phyloP scores from a whole-genome alignment of 805 yeast genomes.

The Ogataea ganodermae region DNA sequence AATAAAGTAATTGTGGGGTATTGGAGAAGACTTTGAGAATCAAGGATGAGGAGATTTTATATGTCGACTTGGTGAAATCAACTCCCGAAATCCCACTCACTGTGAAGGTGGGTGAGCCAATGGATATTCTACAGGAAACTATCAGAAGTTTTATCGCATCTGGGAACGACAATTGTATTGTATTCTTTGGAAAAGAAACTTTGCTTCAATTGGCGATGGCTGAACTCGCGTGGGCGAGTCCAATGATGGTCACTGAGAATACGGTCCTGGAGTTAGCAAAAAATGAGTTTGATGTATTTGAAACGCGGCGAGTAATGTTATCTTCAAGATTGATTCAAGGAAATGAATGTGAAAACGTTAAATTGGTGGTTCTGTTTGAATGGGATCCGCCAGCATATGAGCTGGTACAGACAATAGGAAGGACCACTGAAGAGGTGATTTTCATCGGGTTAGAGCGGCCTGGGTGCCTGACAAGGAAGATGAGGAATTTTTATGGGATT shows the following conservation, averaged over 20 bases:
- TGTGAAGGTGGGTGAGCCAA: too few relatives aligned
- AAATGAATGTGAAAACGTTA: neutral
- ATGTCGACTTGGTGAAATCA: neutral
- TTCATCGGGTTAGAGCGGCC: neutral
- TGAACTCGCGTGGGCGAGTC: neutral
- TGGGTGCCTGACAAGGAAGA: neutral
- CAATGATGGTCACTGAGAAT: neutral
- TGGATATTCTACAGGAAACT: too few relatives aligned
- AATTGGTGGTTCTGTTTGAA: neutral
- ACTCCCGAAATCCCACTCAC: too few relatives aligned
- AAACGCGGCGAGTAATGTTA: neutral
- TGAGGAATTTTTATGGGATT: neutral
- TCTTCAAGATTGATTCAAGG: neutral
- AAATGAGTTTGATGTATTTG: neutral
- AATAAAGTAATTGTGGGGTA: neutral
- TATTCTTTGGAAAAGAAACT: neutral
- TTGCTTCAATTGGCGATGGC: neutral
- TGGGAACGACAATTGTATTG: slow-evolving; percentile 1
- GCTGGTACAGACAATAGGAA: neutral
- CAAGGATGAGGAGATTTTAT: neutral
- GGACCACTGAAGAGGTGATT: neutral
- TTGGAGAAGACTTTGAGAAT: neutral
- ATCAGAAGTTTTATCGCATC: too few relatives aligned
- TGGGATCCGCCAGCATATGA: neutral
- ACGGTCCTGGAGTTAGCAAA: neutral